Evolutionary conservation across 2,329 filamentous ascomycete genomes (phyloP).

Genomic region (Aspergillus felis): DNA sequence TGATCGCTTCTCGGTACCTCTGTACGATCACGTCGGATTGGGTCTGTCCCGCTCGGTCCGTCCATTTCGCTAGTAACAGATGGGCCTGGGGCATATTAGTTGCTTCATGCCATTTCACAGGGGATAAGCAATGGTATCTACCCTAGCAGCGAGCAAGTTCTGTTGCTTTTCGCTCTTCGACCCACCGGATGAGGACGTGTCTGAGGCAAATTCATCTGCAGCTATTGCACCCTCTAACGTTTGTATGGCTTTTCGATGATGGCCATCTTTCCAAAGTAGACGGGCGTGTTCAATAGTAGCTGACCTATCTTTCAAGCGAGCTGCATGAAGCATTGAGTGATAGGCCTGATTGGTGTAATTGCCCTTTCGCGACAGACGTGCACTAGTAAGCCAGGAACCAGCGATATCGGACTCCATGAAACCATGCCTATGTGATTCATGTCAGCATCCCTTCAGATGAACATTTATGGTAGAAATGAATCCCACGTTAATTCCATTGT

Average conservation of each 20-base stretch:
- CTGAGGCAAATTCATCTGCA: slow-evolving; percentile 66
- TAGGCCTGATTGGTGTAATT: slow-evolving; percentile 83
- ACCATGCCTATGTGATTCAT: slow-evolving; percentile 36
- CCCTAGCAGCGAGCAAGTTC: slow-evolving; percentile 49
- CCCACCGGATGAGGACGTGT: slow-evolving; percentile 36
- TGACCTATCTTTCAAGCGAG: slow-evolving; percentile 75
- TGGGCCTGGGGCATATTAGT: slow-evolving; percentile 56
- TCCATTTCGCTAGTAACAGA: slow-evolving; percentile 91
- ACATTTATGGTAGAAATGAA: not conserved
- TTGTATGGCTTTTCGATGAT: slow-evolving; percentile 92
- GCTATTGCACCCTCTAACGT: slow-evolving; percentile 82
- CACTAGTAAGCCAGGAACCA: slow-evolving; percentile 78
- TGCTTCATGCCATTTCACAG: not conserved
- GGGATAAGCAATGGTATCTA: slow-evolving; percentile 14
- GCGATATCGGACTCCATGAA: slow-evolving; percentile 74
- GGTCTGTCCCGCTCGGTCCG: slow-evolving; percentile 90
- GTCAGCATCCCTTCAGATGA: slow-evolving; percentile 9
- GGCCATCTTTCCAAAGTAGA: slow-evolving; percentile 86
- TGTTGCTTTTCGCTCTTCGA: slow-evolving; percentile 44
- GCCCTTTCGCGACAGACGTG: slow-evolving; percentile 79
- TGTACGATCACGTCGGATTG: slow-evolving; percentile 73
- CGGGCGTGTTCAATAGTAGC: slow-evolving; percentile 93
- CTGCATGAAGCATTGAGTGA: slow-evolving; percentile 87
- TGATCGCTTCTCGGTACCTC: slow-evolving; percentile 73
- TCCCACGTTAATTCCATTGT: slow-evolving; percentile 69